phyloP scores from a whole-genome alignment of 345 rosid species.

The Heritiera fomes region DNA sequence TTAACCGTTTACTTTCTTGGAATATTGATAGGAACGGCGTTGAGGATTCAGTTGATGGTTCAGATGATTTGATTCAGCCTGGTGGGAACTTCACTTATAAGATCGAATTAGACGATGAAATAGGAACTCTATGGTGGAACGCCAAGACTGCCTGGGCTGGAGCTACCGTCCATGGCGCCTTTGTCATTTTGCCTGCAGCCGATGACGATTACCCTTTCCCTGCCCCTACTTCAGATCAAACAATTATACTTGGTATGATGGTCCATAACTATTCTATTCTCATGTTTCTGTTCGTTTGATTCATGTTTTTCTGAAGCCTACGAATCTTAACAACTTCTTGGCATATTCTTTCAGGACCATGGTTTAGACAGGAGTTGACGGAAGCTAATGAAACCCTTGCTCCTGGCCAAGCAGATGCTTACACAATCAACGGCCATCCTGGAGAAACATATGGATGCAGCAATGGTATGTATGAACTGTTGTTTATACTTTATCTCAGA shows the following conservation, averaged over 20 bases:
- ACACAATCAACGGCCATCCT: slow-evolving; percentile 50
- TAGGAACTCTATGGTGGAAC: slow-evolving; percentile 63
- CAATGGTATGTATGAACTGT: slow-evolving; percentile 12
- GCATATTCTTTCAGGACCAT: slow-evolving; percentile 24
- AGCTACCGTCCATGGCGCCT: slow-evolving; percentile 52
- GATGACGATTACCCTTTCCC: slow-evolving; percentile 29
- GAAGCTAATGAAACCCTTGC: slow-evolving; percentile 25
- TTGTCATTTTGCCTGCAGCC: slow-evolving; percentile 31
- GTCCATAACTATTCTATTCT: neutral
- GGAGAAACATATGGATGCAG: slow-evolving; percentile 42
- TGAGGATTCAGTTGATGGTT: slow-evolving; percentile 48
- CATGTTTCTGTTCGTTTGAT: neutral
- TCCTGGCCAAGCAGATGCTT: slow-evolving; percentile 44
- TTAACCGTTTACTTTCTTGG: neutral
- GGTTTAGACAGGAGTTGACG: slow-evolving; percentile 45
- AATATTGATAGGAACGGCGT: slow-evolving; percentile 43
- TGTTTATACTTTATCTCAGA: neutral
- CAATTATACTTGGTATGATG: slow-evolving; percentile 36
- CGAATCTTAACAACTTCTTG: neutral
- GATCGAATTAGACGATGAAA: slow-evolving; percentile 33
- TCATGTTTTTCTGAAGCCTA: neutral
- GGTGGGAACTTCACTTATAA: slow-evolving; percentile 40
- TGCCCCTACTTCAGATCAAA: slow-evolving; percentile 32
- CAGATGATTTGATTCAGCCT: slow-evolving; percentile 47
- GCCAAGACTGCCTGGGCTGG: slow-evolving; percentile 56